These are phyloP conservation scores for Lolium perenne DNA, from an alignment of 176 grass and related monocot genomes.

Conservation along the genomic window DNA sequence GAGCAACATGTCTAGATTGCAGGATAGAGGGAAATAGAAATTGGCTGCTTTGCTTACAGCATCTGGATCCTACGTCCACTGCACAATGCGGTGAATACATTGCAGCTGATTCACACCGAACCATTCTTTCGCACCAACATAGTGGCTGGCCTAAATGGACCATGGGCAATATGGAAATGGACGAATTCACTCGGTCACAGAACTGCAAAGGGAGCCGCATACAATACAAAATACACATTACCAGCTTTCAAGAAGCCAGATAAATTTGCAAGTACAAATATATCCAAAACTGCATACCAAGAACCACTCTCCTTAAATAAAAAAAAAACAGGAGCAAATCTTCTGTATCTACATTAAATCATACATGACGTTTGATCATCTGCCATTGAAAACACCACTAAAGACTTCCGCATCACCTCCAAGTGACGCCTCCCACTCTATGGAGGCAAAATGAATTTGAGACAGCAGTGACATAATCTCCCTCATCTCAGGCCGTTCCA, in stretches of 20 bases:
- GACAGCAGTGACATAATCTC: slow-evolving; percentile 47
- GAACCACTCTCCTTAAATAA: slow-evolving; percentile 40
- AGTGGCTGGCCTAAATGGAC: too few relatives aligned
- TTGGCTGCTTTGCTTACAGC: too few relatives aligned
- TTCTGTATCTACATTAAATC: slow-evolving; percentile 7
- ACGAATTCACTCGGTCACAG: slow-evolving; percentile 13
- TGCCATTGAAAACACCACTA: slow-evolving; percentile 54
- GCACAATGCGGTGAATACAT: too few relatives aligned
- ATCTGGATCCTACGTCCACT: too few relatives aligned
- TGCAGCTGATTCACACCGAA: too few relatives aligned
- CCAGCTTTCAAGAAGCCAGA: neutral
- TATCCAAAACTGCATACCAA: slow-evolving; percentile 6
- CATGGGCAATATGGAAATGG: neutral
- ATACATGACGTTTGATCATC: slow-evolving; percentile 36
- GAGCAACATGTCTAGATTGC: too few relatives aligned
- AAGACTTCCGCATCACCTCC: slow-evolving; percentile 67
- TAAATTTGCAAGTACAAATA: slow-evolving; percentile 6
- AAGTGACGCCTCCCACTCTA: slow-evolving; percentile 66
- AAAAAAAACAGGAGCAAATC: slow-evolving; percentile 44
- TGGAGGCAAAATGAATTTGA: slow-evolving; percentile 59
- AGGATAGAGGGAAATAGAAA: too few relatives aligned
- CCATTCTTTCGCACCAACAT: too few relatives aligned
- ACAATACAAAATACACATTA: neutral
- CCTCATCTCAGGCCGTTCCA: slow-evolving; percentile 67
- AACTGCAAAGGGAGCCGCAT: neutral